Evolutionary conservation across 2,329 filamentous ascomycete genomes (phyloP).

Genomic region (Helminthosporium solani): DNA sequence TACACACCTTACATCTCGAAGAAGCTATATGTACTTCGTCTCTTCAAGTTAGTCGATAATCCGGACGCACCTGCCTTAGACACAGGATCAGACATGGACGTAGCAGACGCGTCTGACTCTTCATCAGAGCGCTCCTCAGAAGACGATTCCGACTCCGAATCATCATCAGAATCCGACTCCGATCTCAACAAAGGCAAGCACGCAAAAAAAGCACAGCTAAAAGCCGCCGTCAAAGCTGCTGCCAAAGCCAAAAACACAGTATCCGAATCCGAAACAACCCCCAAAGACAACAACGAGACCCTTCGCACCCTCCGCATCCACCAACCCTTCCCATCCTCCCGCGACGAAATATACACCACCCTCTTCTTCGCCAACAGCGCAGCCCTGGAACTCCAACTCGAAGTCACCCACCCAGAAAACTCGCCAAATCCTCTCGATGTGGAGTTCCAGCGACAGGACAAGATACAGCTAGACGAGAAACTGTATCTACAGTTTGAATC

Average conservation of each 20-base stretch:
- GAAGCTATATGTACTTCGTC: constrained; percentile 23
- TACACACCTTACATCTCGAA: constrained; percentile 16
- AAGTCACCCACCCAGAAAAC: constrained; percentile 22
- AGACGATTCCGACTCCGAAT: neutral
- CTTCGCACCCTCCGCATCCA: constrained; percentile 10
- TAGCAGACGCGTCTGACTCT: neutral
- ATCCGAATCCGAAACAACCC: neutral
- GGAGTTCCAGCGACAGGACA: neutral
- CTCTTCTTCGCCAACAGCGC: constrained; percentile 27
- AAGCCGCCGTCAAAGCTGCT: neutral
- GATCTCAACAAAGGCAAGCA: constrained; percentile 2
- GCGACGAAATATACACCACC: constrained; percentile 25
- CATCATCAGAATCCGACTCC: constrained; percentile 1
- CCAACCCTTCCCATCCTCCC: constrained; percentile 10
- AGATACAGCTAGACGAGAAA: constrained; percentile 14
- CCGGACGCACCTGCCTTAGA: neutral
- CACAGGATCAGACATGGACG: neutral
- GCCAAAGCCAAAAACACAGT: neutral
- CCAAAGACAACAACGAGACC: neutral
- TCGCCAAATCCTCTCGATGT: constrained; percentile 18
- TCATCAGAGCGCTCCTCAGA: neutral
- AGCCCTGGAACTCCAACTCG: constrained; percentile 26
- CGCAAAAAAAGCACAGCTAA: constrained; percentile 1
- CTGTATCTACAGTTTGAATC: constrained; percentile 9
- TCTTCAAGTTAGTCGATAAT: constrained; percentile 18